Base-by-base conservation (phyloP, 2,329 filamentous ascomycete genomes). In the Colletotrichum sp. region DNA sequence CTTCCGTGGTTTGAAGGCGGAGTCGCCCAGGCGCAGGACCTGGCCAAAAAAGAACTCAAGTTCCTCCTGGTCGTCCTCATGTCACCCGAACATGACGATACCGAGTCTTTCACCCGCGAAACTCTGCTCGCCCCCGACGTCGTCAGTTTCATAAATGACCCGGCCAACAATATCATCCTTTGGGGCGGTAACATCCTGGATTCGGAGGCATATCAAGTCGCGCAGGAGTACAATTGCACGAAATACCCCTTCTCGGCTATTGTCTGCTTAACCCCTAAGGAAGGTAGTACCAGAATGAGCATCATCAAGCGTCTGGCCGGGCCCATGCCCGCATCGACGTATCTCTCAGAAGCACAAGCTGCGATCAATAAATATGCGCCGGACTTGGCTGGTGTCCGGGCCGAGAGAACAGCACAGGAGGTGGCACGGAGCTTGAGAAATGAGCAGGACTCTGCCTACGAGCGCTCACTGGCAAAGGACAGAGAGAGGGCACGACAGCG, bases 151-250 rank as follows among this genome's bases (percentile, higher is more conserved):
- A 84, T 98, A 79, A 93, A 92, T 78, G 91, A 96, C 75, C 91
- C 94, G 1, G 85, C 89, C 38, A 96, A 96, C 83, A 94, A 96
- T 81, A 91, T 98, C 34, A 88, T 98, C 43, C 85, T 99, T 4
- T 99, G 97, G 97, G 95, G 94, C 55, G 97, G 97, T 62, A 98
- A 96, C 79, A 94, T 98, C 1, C 92, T 96, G 77, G 97, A 99
- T 83, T 94, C 95, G 5, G 97, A 99, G 85, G 95, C 96, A 7
- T 98, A 97, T 84, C 96, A 98, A 83, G 95, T 98, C 55, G 93
- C 96, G n/a, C 90, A 91, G 15, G 95, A 96, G 61, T 92, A 98
- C 77, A 93, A 93, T 79, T 97, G 95, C 84, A 98, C 95, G 75
- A 98, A 97, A 82, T 98, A 97, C 80, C 97, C 97, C 12, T 98